Conservation (phyloP, 371 early-diverging fungal genomes). For the Thermomucor indicae-seudaticae region DNA sequence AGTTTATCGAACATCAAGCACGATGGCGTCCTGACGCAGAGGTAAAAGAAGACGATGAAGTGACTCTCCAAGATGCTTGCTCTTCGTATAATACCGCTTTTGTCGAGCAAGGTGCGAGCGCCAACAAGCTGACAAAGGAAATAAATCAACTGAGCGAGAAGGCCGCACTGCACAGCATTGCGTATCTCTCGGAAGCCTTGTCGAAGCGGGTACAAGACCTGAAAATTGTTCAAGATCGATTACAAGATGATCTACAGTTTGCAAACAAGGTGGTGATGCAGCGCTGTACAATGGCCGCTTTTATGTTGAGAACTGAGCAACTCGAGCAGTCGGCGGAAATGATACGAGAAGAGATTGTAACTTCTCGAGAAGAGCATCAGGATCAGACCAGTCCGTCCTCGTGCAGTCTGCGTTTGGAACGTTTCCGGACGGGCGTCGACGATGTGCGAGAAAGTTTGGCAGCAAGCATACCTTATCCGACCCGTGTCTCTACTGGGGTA, state of each 20-base stretch:
- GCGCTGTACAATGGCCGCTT: constrained; percentile 27
- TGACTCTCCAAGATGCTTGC: constrained; percentile 1
- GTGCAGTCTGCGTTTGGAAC: constrained; percentile 25
- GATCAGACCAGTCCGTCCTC: too few relatives aligned
- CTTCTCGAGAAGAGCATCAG: constrained; percentile 8
- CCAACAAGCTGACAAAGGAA: not conserved
- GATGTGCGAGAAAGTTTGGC: constrained; percentile 23
- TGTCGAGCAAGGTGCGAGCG: too few relatives aligned
- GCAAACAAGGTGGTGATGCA: constrained; percentile 38
- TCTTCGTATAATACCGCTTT: not conserved
- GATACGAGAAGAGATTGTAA: constrained; percentile 35
- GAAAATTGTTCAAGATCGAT: constrained; percentile 8
- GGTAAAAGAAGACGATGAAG: constrained; percentile 16
- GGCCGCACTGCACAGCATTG: constrained; percentile 2
- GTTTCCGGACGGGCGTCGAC: constrained; percentile 28
- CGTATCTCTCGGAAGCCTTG: constrained; percentile 14
- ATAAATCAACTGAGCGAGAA: not conserved
- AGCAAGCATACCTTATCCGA: constrained; percentile 28
- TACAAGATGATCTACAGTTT: constrained; percentile 19
- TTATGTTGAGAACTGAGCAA: constrained; percentile 27
- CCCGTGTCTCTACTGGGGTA: constrained; percentile 15
- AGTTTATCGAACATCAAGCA: constrained; percentile 31
- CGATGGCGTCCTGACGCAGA: constrained; percentile 25
- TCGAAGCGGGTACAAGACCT: constrained; percentile 17
- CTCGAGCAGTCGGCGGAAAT: constrained; percentile 39